Evolutionary conservation across 2,329 filamentous ascomycete species (phyloP), one percentile per base, ranked within the genome.

Genomic region (Diaporthe ilicicola): DNA sequence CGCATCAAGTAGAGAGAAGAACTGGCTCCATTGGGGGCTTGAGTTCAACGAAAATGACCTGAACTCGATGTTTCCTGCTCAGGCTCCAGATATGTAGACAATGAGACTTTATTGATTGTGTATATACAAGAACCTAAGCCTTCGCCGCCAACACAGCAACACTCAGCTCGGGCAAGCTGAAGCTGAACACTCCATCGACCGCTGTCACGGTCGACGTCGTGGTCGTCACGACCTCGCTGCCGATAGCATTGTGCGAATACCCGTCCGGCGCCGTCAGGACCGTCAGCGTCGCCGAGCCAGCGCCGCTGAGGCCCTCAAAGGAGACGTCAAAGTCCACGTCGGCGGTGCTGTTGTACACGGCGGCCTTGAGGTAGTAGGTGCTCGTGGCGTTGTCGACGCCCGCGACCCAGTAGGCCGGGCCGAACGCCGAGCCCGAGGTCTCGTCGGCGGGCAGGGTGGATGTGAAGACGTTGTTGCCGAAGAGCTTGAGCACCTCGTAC

Each of bases 91-190:
- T 7, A n/a, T n/a, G 12, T 13, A n/a, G 4, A 24, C 4, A 34
- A 37, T 24, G 10, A 10, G 8, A 37, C 3, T 6, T 42, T 4
- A 17, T 7, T 22, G 12, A 32, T n/a, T 22, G 12, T 15, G 12
- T 50, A 22, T 24, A 17, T 29, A 22, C 10, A 44, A 17, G 1
- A 44, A 10, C 15, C 42, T 56, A 72, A 3, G 71, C 48, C 42
- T 55, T 75, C 0, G 83, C 84, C 65, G 89, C 86, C 66, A 91
- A 76, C 2, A 90, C 84, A 17, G 87, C 87, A 61, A 90, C 84
- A 74, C 87, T 89, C 70, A 89, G 78, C 73, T 87, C 80, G 0
- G 88, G 88, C 75, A 91, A 72, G 32, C 76, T 81, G 74, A 90
- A 90, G 53, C 78, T 78, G 74, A 90, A 89, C 1, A 75, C 77